Conservation (phyloP, 768 basidiomycete species). For the Pisolithus microcarpus region DNA sequence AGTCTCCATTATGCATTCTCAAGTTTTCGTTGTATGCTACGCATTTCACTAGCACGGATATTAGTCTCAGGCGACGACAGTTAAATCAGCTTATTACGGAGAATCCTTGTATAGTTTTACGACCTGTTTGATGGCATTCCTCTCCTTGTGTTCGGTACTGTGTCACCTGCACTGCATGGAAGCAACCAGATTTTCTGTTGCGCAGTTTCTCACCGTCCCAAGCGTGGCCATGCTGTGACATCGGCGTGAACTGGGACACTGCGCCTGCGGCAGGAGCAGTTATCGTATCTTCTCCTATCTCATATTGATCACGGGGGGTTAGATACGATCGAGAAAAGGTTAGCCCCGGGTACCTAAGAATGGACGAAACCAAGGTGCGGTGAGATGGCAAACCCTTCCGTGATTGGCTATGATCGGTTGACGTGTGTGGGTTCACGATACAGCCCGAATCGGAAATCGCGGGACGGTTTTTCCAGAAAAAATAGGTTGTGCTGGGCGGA, state of each 20-base stretch:
- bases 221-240: not conserved
- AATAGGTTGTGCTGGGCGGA: not conserved
- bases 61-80: not conserved
- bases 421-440: not conserved
- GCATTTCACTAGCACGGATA: not conserved
- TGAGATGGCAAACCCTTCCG: not conserved
- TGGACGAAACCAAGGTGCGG: not conserved
- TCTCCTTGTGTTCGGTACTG: not conserved
- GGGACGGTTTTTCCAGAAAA: not conserved
- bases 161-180: not conserved
- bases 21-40: not conserved
- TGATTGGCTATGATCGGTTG: not conserved
- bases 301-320: not conserved
- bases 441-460: not conserved
- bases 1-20: no score
- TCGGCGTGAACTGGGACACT: not conserved
- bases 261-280: not conserved
- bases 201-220: no score
- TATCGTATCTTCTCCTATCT: not conserved
- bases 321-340: slow-evolving; percentile 1
- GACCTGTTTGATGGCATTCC: not conserved
- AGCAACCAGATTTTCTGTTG: not conserved
- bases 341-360: not conserved
- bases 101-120: not conserved
- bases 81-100: not conserved